Base-by-base conservation (phyloP, 495 filamentous ascomycete genomes). In the Aspergillus campestris region DNA sequence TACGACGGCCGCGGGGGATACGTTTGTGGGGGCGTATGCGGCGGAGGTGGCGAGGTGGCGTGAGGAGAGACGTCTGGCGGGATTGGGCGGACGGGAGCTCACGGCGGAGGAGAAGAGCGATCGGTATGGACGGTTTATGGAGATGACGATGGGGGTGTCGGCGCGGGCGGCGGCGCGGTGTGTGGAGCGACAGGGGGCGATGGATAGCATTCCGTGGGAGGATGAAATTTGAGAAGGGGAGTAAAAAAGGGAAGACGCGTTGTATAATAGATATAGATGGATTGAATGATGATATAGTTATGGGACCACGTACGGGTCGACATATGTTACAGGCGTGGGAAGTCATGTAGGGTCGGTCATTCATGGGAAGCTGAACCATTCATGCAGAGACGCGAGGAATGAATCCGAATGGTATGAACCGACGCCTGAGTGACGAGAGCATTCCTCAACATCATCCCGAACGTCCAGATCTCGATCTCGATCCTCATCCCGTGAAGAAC, bases 1-100 rank as follows among this genome's bases (percentile, higher is more conserved):
- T 67, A 97, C 91, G 6, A 98, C 92, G 5, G 91, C 83, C 0
- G 92, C 91, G 11, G 92, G 92, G 0, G 92, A 98, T 62, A 94
- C 91, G 5, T 98, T 94, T 65, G 87, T 94, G 3, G 92, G 92
- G 3, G 80, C 73, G 33, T 95, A 95, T 67, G 86, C 90, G 4
- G 78, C 90, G 13, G 73, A 75, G 40, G 72, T 83, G 18, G 68
- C 66, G 41, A 55, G 59, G 34, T 69, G 63, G 69, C 67, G 66
- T 28, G 66, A 65, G 39, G 52, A 55, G 29, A 55, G 62, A 39
- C 61, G 64, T 32, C 44, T 34, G 34, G 60, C 59, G 14, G 67
- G 60, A 12, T 63, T 62, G 45, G 59, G 61, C 7, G 62, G 60
- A 4, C 47, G 56, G 31, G 65, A 67, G 36, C 10, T 71, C 13